Evolutionary conservation across 805 yeast genomes (phyloP).

Genomic region (Saturnispora quitensis): DNA sequence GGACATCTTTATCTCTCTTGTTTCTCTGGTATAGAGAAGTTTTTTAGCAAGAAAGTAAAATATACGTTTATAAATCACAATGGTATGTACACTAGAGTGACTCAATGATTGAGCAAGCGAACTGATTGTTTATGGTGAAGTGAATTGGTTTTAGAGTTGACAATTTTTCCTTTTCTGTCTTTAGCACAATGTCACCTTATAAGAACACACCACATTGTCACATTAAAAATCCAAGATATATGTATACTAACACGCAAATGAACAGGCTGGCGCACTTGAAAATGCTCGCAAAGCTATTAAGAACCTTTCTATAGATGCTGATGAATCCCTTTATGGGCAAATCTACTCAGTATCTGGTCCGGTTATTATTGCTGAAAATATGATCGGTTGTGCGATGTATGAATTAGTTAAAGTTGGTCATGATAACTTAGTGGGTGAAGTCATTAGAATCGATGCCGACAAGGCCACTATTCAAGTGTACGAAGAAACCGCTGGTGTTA

Average conservation of each 20-base stretch:
- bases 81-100: background rate
- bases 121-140: background rate
- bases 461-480: constrained; percentile 98
- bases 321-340: constrained; percentile 76
- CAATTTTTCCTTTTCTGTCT: no score
- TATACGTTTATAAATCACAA: background rate
- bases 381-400: constrained; percentile 99
- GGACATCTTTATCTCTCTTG: background rate
- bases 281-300: constrained; percentile 92
- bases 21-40: background rate
- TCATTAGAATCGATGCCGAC: constrained; percentile 91
- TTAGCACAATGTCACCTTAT: background rate
- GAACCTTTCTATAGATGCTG: constrained; percentile 68
- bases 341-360: constrained; percentile 97
- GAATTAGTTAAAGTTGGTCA: constrained; percentile 98
- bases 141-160: no score
- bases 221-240: background rate
- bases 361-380: constrained; percentile 93
- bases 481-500: constrained; percentile 98
- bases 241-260: constrained; percentile 20
- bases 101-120: background rate
- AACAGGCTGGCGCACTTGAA: constrained; percentile 91
- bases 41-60: background rate
- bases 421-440: constrained; percentile 95
- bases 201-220: background rate